Conservation (phyloP, 352 stramenopile species). For the Pythium periplocum region DNA sequence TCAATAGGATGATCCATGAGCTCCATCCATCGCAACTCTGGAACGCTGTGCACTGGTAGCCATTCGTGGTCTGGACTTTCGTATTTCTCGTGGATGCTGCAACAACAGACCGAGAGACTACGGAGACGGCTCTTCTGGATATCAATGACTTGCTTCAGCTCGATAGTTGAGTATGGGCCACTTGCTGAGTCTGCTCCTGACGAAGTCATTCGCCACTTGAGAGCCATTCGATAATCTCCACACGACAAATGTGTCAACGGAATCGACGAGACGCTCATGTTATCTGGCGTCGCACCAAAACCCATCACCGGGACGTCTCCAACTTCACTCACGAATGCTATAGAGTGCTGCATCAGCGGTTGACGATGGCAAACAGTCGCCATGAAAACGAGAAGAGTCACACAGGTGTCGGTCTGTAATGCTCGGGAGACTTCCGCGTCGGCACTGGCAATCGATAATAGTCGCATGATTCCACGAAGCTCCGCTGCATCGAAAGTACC, state of each 20-base stretch:
- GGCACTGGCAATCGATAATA: constrained; percentile 50
- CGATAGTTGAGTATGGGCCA: constrained; percentile 49
- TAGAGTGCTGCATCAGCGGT: not conserved
- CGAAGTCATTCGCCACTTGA: constrained; percentile 46
- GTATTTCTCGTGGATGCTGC: constrained; percentile 37
- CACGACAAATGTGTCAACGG: constrained; percentile 65
- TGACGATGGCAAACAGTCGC: constrained; percentile 50
- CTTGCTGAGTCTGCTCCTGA: constrained; percentile 5
- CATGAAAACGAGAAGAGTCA: constrained; percentile 63
- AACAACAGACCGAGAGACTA: constrained; percentile 56
- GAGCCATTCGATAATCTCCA: constrained; percentile 50
- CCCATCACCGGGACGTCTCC: constrained; percentile 72
- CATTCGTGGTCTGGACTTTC: constrained; percentile 39
- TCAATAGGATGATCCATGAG: constrained; percentile 60
- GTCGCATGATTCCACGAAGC: constrained; percentile 59
- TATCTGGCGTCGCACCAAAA: constrained; percentile 37
- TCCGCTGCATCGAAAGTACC: constrained; percentile 48
- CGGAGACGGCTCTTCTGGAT: not conserved
- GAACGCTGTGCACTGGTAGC: constrained; percentile 54
- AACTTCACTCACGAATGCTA: constrained; percentile 13
- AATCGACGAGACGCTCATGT: constrained; percentile 37
- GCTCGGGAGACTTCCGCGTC: constrained; percentile 30
- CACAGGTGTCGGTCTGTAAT: constrained; percentile 46
- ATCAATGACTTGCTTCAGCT: constrained; percentile 51
- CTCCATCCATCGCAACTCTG: constrained; percentile 80